Percentiles rank a stretch among this genome's conserved stretches.
phyloP scores from a whole-genome alignment of 495 filamentous ascomycete genomes.

The Lindgomyces ingoldianus region DNA sequence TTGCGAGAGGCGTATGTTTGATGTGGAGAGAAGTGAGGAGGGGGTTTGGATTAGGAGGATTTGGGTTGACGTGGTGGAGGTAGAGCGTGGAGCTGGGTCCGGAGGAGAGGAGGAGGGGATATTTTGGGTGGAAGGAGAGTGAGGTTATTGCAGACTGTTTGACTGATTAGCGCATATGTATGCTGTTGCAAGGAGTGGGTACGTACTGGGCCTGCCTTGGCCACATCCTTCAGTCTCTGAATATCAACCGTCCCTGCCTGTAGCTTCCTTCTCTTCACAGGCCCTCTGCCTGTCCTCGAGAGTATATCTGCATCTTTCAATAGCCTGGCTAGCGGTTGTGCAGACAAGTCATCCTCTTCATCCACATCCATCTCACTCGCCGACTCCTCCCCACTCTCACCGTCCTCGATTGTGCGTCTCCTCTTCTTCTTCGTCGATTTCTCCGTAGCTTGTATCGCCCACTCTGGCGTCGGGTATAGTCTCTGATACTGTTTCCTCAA shows the following conservation, averaged over 20 bases:
- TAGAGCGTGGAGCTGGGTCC: conserved; percentile 80
- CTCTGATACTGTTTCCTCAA: conserved; percentile 73
- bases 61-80: conserved; percentile 72
- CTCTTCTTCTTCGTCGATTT: conserved; percentile 33
- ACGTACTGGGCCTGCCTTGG: conserved; percentile 59
- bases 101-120: conserved; percentile 85
- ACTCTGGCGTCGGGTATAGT: conserved; percentile 76
- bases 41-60: conserved; percentile 71
- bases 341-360: conserved; percentile 58
- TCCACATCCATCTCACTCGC: conserved; percentile 56
- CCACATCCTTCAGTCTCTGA: conserved; percentile 66
- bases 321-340: conserved; percentile 75
- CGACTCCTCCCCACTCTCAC: conserved; percentile 26
- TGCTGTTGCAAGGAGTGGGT: not conserved
- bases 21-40: conserved; percentile 87
- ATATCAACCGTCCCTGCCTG: conserved; percentile 88
- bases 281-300: conserved; percentile 30
- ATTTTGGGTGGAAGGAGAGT: conserved; percentile 82
- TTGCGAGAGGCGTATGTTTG: conserved; percentile 73
- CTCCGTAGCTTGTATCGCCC: conserved; percentile 55
- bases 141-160: conserved; percentile 73
- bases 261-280: conserved; percentile 60
- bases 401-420: conserved; percentile 14
- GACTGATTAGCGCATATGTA: not conserved
- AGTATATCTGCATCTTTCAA: conserved; percentile 67